phyloP scores from a whole-genome alignment of 768 basidiomycete genomes.

The Tylopilus rubrobrunneus region DNA sequence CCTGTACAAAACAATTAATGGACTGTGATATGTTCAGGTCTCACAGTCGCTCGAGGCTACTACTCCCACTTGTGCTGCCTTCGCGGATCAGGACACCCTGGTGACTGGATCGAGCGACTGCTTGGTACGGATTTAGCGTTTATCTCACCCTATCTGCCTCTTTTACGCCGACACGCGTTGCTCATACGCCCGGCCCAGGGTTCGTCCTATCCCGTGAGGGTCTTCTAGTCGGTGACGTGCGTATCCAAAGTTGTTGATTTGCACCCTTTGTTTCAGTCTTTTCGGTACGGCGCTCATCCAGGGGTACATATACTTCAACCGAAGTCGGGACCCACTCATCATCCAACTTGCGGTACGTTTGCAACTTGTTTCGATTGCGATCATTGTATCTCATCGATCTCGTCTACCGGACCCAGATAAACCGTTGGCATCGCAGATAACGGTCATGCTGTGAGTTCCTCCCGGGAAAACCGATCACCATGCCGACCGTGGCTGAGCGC shows the following conservation, averaged over 20 bases:
- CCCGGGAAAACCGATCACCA: not conserved
- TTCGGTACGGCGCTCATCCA: not conserved
- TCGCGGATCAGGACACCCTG: constrained; percentile 69
- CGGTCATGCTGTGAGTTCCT: too few relatives aligned
- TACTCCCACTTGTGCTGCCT: constrained; percentile 68
- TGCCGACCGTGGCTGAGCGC: not conserved
- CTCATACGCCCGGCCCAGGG: not conserved
- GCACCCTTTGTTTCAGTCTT: not conserved
- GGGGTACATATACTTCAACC: too few relatives aligned
- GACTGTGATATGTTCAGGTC: constrained; percentile 39
- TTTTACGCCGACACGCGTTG: not conserved
- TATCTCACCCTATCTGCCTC: constrained; percentile 33
- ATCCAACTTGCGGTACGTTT: not conserved
- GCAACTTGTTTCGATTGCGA: not conserved
- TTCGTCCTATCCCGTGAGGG: constrained; percentile 3
- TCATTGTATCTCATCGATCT: not conserved
- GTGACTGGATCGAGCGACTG: constrained; percentile 80
- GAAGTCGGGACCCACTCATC: too few relatives aligned
- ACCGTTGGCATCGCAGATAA: too few relatives aligned
- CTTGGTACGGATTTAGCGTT: constrained; percentile 80
- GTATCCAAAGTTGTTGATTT: not conserved
- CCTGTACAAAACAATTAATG: not conserved
- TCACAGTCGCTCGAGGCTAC: constrained; percentile 76
- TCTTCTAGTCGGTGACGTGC: not conserved
- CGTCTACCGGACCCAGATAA: too few relatives aligned